These are phyloP conservation scores for Asterionellopsis glacialis DNA, from an alignment of 108 stramenopile genomes.

Conservation along the genomic window DNA sequence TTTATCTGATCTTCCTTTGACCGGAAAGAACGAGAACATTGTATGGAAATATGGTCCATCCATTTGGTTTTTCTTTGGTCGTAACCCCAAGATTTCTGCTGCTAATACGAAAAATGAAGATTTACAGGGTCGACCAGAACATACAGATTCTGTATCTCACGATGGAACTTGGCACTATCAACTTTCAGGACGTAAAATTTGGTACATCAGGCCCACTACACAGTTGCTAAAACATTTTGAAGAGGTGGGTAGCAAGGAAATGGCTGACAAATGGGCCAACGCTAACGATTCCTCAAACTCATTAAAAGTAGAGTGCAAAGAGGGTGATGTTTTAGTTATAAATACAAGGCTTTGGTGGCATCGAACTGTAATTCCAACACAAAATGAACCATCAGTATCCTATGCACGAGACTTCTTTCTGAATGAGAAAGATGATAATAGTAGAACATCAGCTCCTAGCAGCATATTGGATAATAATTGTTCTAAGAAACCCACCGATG, in stretches of 20 bases:
- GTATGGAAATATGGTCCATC: constrained; percentile 38
- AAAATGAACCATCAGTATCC: constrained; percentile 61
- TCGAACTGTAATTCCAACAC: constrained; percentile 67
- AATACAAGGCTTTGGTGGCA: constrained; percentile 89
- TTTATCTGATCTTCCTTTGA: constrained; percentile 35
- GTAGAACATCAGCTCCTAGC: not conserved
- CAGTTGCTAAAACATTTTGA: constrained; percentile 45
- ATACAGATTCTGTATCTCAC: constrained; percentile 82
- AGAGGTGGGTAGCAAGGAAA: constrained; percentile 11
- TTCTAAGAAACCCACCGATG: constrained; percentile 4
- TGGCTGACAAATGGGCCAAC: not conserved
- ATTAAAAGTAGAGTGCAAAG: constrained; percentile 55
- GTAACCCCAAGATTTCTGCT: constrained; percentile 15
- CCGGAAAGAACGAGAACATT: not conserved
- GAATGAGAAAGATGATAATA: constrained; percentile 2
- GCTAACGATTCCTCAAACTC: not conserved
- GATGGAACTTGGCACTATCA: constrained; percentile 92
- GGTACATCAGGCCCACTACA: constrained; percentile 70
- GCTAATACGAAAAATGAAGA: not conserved
- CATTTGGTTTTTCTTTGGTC: constrained; percentile 61
- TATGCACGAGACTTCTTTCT: constrained; percentile 85
- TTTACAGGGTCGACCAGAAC: constrained; percentile 74
- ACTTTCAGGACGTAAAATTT: constrained; percentile 67
- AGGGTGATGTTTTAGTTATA: constrained; percentile 73
- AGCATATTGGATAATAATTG: not conserved